Evolutionary conservation across 1,139 yeast genomes (phyloP), one percentile per base, ranked within the genome.

Genomic region (Hansenula sp.): DNA sequence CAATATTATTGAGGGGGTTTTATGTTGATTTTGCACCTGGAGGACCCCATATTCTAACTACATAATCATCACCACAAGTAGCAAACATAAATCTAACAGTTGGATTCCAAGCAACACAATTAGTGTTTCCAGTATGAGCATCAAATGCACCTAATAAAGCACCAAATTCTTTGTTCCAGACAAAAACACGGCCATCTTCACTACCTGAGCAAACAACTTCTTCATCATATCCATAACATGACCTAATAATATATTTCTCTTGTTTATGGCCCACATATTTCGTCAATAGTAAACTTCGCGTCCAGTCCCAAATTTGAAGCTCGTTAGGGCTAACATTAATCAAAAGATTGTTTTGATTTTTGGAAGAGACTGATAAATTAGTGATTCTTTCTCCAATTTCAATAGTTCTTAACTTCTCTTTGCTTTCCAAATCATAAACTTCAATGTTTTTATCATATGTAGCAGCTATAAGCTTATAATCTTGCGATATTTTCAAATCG

Each of bases 21-120:
- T n/a, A n/a, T n/a, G n/a, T n/a, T n/a, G n/a, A n/a, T n/a, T n/a
- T n/a, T n/a, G n/a, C n/a, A n/a, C n/a, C n/a, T n/a, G 49, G 31
- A 4, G 60, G 60, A 1, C 84, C 84, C 91, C 91, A 84, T 6
- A 84, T 70, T 52, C 77, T 80, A 2, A 84, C 83, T 25, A 68
- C 60, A 15, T 77, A 76, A 61, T 90, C 97, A 62, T 90, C 97
- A 16, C 95, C 88, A 16, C 90, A 94, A 30, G 94, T 83, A 24
- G 88, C 90, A 77, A 90, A 81, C 59, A 82, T 63, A 36, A 71
- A 66, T 27, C 80, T 79, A 46, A 58, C 61, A 33, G 46, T 65
- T 40, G 75, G 76, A 45, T 82, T 81, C 95, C 96, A 90, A 47
- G 83, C 80, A 5, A 90, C 94, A 41, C 85, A 77, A 58, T 84